phyloP scores from a whole-genome alignment of 345 rosid species.

The Camelina hispida region DNA sequence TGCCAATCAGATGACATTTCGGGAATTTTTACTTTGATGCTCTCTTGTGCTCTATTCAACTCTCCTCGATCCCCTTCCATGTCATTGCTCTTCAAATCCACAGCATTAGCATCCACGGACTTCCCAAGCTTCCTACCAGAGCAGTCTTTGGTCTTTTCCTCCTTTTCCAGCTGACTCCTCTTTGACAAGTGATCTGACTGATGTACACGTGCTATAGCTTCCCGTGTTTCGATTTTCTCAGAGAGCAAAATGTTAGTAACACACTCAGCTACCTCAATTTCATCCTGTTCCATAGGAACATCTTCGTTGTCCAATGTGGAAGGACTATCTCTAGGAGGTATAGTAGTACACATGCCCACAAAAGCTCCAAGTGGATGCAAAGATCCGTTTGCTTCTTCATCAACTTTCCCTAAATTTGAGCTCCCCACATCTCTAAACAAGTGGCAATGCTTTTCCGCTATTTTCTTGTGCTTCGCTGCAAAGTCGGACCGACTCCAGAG shows the following conservation, averaged over 20 bases:
- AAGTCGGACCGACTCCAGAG: conserved; percentile 91
- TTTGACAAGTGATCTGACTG: conserved; percentile 39
- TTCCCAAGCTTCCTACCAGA: conserved; percentile 41
- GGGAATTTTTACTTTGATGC: conserved; percentile 38
- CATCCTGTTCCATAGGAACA: conserved; percentile 42
- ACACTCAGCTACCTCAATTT: conserved; percentile 40
- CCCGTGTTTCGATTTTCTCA: conserved; percentile 40
- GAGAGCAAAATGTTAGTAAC: conserved; percentile 39
- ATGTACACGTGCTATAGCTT: conserved; percentile 35
- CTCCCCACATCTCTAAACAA: conserved; percentile 38
- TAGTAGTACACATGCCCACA: conserved; percentile 17
- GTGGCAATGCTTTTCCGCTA: conserved; percentile 69
- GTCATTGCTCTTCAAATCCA: conserved; percentile 26
- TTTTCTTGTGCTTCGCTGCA: conserved; percentile 56
- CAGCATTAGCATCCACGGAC: conserved; percentile 18
- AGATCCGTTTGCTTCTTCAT: conserved; percentile 31
- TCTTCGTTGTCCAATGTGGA: conserved; percentile 29
- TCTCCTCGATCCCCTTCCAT: conserved; percentile 46
- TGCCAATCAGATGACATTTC: conserved; percentile 43
- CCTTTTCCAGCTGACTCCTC: conserved; percentile 30
- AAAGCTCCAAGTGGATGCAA: conserved; percentile 39
- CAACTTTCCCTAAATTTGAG: conserved; percentile 25
- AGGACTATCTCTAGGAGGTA: conserved; percentile 29
- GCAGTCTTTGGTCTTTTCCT: conserved; percentile 37
- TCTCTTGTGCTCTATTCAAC: conserved; percentile 37